Base-by-base conservation (phyloP, 495 filamentous ascomycete species). In the Cladorrhinum samala region DNA sequence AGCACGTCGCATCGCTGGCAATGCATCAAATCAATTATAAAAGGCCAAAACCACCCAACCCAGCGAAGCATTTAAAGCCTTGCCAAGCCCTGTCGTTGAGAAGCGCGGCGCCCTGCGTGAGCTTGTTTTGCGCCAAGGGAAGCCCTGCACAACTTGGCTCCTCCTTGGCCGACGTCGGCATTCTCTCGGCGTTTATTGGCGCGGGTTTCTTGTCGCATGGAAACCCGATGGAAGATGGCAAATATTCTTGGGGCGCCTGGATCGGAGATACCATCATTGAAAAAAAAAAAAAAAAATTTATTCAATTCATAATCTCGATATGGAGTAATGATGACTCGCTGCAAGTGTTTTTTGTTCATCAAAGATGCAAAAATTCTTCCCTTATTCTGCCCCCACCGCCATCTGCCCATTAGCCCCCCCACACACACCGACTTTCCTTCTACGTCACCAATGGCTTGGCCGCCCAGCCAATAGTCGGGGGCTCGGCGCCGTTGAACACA, bases 391-490 rank as follows among this genome's bases (percentile, higher is more conserved):
- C n/a, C 27, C 5, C 27, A 33, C 27, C 27, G 5, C 11, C 27
- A 33, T 33, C 27, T 33, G 11, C 27, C 27, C 43, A 21, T 39
- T 33, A 18, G 27, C 27, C 27, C 16, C 14, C 24, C 20, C n/a
- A 20, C 13, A 8, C 40, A 43, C 16, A 20, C 20, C 46, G 36
- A 9, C 0, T 3, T 18, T 18, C n/a, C 2, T 9, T 19, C 14
- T 41, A 19, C n/a, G 39, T 41, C 5, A 41, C 44, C 50, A 59
- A 13, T 11, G 39, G 42, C 69, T 79, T 77, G 43, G 49, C 52
- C n/a, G 83, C 84, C 68, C 83, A 84, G 14, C 84, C 85, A 25
- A 88, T 65, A 3, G 63, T 64, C 19, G 79, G 79, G n/a, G 69
- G 68, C 19, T 69, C 62, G 9, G 68, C 67, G 23, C 57, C 64